Evolutionary conservation across 164 flowering plant species (phyloP).

Genomic region (Chloranthus sessilifolius): DNA sequence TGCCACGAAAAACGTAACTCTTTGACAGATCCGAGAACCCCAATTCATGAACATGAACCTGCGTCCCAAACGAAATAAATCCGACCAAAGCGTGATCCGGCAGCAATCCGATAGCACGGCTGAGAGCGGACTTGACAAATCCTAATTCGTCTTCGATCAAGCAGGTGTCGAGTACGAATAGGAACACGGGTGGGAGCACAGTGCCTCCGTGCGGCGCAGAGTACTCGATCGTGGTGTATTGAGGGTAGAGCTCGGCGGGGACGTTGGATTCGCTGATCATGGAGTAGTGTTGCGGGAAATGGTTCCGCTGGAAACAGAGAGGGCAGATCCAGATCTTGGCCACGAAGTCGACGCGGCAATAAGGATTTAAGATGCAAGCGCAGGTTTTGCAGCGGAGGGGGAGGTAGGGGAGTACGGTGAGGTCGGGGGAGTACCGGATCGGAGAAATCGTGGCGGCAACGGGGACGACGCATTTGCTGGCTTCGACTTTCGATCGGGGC

Average conservation of each 20-base stretch:
- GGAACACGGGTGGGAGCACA: conserved; percentile 45
- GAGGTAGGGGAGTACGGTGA: conserved; percentile 64
- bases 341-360: conserved; percentile 61
- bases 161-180: conserved; percentile 82
- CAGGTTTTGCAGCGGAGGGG: conserved; percentile 89
- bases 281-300: conserved; percentile 73
- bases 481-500: conserved; percentile 89
- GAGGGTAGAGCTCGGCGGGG: conserved; percentile 90
- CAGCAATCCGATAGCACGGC: conserved; percentile 64
- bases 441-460: conserved; percentile 72
- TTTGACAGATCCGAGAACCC: conserved; percentile 85
- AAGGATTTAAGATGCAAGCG: conserved; percentile 54
- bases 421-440: conserved; percentile 70
- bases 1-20: conserved; percentile 81
- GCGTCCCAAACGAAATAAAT: conserved; percentile 83
- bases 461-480: conserved; percentile 94
- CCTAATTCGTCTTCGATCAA: conserved; percentile 85
- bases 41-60: conserved; percentile 92
- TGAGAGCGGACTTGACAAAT: conserved; percentile 67
- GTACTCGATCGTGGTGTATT: conserved; percentile 69
- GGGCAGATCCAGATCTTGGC: conserved; percentile 97
- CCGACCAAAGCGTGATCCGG: conserved; percentile 92
- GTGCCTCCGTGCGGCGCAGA: conserved; percentile 16
- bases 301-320: conserved; percentile 77
- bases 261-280: conserved; percentile 59